Evolutionary conservation across 768 basidiomycete species (phyloP).

Genomic region (Polyporus arcularius): DNA sequence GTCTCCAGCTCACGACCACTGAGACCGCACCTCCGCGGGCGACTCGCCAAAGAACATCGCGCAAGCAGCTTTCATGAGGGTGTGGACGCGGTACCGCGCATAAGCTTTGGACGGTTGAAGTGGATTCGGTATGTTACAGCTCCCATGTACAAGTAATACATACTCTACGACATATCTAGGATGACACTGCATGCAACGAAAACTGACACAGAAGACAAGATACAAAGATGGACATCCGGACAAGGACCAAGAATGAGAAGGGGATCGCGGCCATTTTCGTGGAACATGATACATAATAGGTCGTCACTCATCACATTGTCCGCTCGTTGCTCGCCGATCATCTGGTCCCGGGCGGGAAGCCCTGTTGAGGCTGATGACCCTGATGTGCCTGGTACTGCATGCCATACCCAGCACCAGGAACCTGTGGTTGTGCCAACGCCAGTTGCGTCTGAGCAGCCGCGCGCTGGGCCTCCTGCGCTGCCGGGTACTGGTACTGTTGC

Average conservation of each 20-base stretch:
- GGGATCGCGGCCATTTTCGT: no score
- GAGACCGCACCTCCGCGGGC: not conserved
- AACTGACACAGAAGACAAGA: not conserved
- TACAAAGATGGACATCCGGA: not conserved
- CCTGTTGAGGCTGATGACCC: conserved; percentile 1
- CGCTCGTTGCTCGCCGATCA: not conserved
- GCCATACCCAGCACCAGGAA: conserved; percentile 17
- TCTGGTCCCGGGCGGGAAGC: not conserved
- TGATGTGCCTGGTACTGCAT: conserved; percentile 1
- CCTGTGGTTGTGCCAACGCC: conserved; percentile 15
- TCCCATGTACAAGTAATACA: not conserved
- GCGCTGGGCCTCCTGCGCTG: conserved; percentile 22
- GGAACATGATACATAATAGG: not conserved
- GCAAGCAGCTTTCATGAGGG: not conserved
- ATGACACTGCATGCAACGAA: not conserved
- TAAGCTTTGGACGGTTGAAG: no score
- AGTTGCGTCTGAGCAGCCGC: conserved; percentile 9
- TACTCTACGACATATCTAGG: conserved; percentile 5
- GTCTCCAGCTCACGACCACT: conserved; percentile 1
- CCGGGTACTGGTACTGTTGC: conserved; percentile 39
- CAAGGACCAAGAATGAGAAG: no score
- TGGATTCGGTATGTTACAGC: not conserved
- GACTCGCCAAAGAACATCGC: conserved; percentile 4
- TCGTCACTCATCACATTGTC: no score
- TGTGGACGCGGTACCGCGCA: no score